Percentiles rank a stretch among this genome's conserved stretches.
Evolutionary conservation across 2,329 filamentous ascomycete genomes (phyloP).

Genomic region (Exutisphaerella laricina): DNA sequence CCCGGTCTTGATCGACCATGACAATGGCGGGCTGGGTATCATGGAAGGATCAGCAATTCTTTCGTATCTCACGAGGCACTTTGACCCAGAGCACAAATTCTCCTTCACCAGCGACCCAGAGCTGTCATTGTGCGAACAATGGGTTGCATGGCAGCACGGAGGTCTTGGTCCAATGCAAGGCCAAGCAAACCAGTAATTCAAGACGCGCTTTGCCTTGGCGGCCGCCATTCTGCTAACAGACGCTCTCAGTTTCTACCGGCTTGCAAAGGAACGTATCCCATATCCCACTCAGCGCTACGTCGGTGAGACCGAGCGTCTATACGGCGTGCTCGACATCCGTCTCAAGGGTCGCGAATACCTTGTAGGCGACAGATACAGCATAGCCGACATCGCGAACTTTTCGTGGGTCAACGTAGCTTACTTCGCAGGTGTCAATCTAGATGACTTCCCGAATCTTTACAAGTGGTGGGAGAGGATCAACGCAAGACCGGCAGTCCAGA

Average conservation of each 20-base stretch:
- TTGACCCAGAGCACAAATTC: slow-evolving; percentile 44
- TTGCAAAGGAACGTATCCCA: slow-evolving; percentile 40
- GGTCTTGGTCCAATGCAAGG: slow-evolving; percentile 36
- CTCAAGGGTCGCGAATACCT: slow-evolving; percentile 40
- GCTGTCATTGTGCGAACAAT: slow-evolving; percentile 49
- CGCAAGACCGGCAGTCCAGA: slow-evolving; percentile 40
- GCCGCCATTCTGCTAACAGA: neutral
- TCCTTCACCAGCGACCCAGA: slow-evolving; percentile 45
- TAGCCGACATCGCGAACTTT: slow-evolving; percentile 44
- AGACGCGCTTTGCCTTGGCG: neutral
- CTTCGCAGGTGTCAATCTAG: slow-evolving; percentile 39
- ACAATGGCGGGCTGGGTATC: slow-evolving; percentile 53
- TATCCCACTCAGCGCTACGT: slow-evolving; percentile 44
- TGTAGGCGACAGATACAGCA: slow-evolving; percentile 43
- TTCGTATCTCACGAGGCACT: slow-evolving; percentile 41
- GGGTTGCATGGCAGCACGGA: slow-evolving; percentile 53
- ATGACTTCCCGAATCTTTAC: slow-evolving; percentile 40
- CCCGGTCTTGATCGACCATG: slow-evolving; percentile 61
- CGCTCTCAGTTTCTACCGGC: slow-evolving; percentile 33
- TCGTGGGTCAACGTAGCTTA: slow-evolving; percentile 40
- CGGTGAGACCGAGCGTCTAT: slow-evolving; percentile 44
- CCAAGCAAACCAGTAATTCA: slow-evolving; percentile 27
- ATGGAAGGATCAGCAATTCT: slow-evolving; percentile 43
- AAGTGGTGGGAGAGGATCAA: slow-evolving; percentile 42
- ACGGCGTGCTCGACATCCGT: slow-evolving; percentile 41